Base-by-base conservation (phyloP, 2,329 filamentous ascomycete genomes). In the Pseudogymnoascus verrucosus region DNA sequence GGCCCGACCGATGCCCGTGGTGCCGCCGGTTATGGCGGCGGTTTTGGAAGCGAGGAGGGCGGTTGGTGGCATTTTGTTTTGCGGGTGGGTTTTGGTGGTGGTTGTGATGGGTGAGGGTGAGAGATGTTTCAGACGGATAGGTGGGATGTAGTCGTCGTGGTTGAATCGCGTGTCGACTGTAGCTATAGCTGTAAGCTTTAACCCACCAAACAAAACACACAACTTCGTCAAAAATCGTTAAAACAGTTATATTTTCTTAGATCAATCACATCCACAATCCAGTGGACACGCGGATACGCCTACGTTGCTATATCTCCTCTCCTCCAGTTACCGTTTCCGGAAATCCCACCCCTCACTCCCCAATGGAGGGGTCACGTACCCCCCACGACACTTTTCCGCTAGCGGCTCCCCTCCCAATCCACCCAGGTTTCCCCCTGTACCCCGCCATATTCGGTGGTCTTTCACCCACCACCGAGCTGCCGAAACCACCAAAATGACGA, bases 1-100 rank as follows among this genome's bases (percentile, higher is more conserved):
- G 69, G 91, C 92, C 68, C 90, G 84, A 62, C 92, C 92, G 70
- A 96, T 96, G 63, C 91, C 91, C 1, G 91, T 96, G 3, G 89
- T 88, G 64, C 90, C 91, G 67, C 92, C 91, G 0, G 91, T 96
- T 71, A 96, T 91, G 73, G 91, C 89, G 76, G 90, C 90, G 11
- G 87, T 88, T 76, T 96, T 96, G 74, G 84, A 85, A 63, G 78
- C 73, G 64, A 96, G 85, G 69, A 95, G 47, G 82, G 68, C 66
- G 66, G 64, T 66, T 64, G 10, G 70, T 64, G 28, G 62, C 23
- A 40, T 36, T 59, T 28, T 60, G 28, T 61, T 64, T 34, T 44
- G n/a, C 10, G 31, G 26, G 21, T 36, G 14, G 51, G 26, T 61
- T 64, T 65, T 63, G 10, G 70, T 63, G 26, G 62, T 36, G 28